A percentile compares a stretch with the other conserved stretches of the same genome.
These are phyloP conservation scores for Trypanosomatidae sp. DNA, from an alignment of 208 protist genomes.

Conservation along the genomic window DNA sequence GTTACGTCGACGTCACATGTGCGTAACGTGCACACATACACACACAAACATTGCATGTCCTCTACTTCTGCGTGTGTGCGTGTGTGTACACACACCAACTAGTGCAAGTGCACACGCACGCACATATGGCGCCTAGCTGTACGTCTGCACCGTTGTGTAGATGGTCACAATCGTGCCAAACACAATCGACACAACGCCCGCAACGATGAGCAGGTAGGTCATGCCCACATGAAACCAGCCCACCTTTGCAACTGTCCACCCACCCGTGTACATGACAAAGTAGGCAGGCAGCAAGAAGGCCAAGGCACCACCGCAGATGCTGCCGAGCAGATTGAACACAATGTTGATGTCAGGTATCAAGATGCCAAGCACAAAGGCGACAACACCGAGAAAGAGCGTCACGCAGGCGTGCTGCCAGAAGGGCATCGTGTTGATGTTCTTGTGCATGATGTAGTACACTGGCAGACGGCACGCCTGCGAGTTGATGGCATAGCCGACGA, in stretches of 20 bases:
- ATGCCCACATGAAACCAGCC: slow-evolving; percentile 12
- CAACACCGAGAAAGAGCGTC: slow-evolving; percentile 8
- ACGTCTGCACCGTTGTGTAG: slow-evolving; percentile 12
- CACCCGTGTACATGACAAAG: slow-evolving; percentile 34
- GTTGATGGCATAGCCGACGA: slow-evolving; percentile 32
- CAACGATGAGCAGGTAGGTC: slow-evolving; percentile 28
- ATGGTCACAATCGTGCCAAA: slow-evolving; percentile 35
- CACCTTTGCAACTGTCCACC: slow-evolving; percentile 17
- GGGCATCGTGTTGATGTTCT: slow-evolving; percentile 11
- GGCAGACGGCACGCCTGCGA: slow-evolving; percentile 16
- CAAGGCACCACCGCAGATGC: slow-evolving; percentile 30
- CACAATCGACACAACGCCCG: slow-evolving; percentile 35
- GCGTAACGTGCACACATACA: too few species aligned
- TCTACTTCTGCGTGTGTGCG: too few species aligned
- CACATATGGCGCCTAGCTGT: slow-evolving; percentile 1
- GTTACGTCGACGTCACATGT: too few species aligned
- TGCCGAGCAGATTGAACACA: slow-evolving; percentile 51
- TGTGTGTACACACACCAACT: too few species aligned
- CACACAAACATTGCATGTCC: too few species aligned
- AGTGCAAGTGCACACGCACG: too few species aligned
- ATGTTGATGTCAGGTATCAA: slow-evolving; percentile 52
- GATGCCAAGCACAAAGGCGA: slow-evolving; percentile 27
- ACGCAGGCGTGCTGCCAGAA: slow-evolving; percentile 20
- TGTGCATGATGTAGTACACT: slow-evolving; percentile 18
- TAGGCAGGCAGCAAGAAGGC: slow-evolving; percentile 50